These are phyloP conservation scores for Silene vulgaris DNA, from an alignment of 179 eudicot genomes.

Conservation along the genomic window DNA sequence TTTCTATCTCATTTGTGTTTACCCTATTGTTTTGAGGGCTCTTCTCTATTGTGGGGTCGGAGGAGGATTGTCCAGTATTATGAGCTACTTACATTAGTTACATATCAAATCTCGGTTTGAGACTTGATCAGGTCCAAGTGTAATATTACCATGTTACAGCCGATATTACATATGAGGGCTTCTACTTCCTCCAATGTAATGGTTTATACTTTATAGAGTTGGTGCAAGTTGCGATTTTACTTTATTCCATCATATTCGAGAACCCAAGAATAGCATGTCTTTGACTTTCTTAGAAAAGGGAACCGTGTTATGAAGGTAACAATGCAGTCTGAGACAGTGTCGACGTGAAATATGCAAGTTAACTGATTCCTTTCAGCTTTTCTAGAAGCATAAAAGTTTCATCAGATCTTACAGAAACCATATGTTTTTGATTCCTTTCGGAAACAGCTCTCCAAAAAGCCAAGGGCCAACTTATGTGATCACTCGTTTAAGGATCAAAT, in stretches of 20 bases:
- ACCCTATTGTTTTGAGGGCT: neutral
- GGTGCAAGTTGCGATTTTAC: neutral
- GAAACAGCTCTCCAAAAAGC: conserved; percentile 12
- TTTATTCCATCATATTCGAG: neutral
- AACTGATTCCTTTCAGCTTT: conserved; percentile 11
- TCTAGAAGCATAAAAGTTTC: conserved; percentile 10
- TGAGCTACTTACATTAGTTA: no score
- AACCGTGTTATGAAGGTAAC: neutral
- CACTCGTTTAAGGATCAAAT: conserved; percentile 13
- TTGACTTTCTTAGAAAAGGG: neutral
- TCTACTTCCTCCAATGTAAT: no score
- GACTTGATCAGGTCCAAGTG: no score
- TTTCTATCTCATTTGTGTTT: neutral
- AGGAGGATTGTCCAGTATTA: neutral
- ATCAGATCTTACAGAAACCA: neutral
- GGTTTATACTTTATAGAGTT: no score
- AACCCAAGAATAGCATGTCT: neutral
- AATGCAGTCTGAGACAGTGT: neutral
- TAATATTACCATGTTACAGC: no score
- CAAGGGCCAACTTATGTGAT: conserved; percentile 6
- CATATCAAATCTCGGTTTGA: no score
- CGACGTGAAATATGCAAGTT: neutral
- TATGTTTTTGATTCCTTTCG: conserved; percentile 14
- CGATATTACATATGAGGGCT: no score
- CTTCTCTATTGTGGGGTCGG: neutral